phyloP scores from a whole-genome alignment of 495 filamentous ascomycete genomes.

The Alectoria sarmentosa region DNA sequence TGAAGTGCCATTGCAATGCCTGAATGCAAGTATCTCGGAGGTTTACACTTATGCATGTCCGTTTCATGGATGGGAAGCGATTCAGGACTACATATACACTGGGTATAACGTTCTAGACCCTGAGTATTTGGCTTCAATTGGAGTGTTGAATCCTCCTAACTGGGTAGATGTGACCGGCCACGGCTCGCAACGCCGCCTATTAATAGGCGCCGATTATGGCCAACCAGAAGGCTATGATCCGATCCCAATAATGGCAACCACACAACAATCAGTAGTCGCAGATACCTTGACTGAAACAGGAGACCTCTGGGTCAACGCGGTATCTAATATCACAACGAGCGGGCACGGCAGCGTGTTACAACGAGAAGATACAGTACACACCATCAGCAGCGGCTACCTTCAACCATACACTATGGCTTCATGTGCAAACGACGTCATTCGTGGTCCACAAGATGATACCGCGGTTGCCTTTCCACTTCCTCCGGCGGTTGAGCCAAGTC shows the following conservation, averaged over 20 bases:
- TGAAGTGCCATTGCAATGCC: conserved; percentile 7
- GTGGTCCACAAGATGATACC: conserved; percentile 3
- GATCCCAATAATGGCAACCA: neutral
- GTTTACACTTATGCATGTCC: conserved; percentile 12
- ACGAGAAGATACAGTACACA: neutral
- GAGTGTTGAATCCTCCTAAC: neutral
- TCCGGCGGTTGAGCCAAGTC: neutral
- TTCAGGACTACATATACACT: neutral
- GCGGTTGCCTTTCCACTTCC: conserved; percentile 4
- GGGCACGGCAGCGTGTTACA: conserved; percentile 4
- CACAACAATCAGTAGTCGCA: conserved; percentile 17
- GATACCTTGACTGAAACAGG: conserved; percentile 14
- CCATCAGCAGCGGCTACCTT: conserved; percentile 3
- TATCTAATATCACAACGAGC: conserved; percentile 4
- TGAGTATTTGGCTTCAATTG: neutral
- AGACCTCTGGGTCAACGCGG: neutral
- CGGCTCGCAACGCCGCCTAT: neutral
- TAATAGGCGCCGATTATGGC: fast-evolving
- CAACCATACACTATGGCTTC: neutral
- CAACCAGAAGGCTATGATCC: neutral
- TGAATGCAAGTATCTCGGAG: neutral
- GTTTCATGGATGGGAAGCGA: conserved; percentile 15
- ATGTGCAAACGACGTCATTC: neutral
- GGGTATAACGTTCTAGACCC: neutral
- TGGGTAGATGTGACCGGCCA: neutral